Base-by-base conservation (phyloP, 2,329 filamentous ascomycete genomes). In the Sporothrix pallida region DNA sequence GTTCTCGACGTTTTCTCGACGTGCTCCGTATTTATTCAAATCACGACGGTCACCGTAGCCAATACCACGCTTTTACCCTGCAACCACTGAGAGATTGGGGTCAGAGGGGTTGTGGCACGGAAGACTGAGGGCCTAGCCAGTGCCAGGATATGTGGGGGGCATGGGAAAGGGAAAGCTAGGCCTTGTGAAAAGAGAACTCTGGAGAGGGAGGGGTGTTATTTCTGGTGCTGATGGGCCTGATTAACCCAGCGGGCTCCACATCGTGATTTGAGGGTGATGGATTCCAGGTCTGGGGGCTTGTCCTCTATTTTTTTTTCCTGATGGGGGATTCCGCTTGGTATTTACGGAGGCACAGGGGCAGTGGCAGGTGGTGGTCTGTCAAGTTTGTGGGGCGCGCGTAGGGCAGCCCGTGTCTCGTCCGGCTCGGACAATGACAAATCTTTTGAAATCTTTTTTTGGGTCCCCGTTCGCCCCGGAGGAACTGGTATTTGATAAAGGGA, bases 351-450 rank as follows among this genome's bases (percentile, higher is more conserved):
- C n/a, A 37, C 46, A 23, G 46, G 15, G 46, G 23, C 44, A 68
- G 23, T 50, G 65, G 23, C 8, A 68, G 62, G 60, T 15, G 12
- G 7, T 31, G 23, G 20, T 17, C 48, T n/a, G 13, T 52, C 13
- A 26, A 37, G 65, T 31, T 31, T 44, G 46, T 68, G 46, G 44
- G 15, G 65, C 20, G 23, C 20, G 63, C 15, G 65, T 26, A 68
- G 65, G 46, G 46, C 44, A 68, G 48, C 13, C 67, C 48, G 67
- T 56, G n/a, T 20, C 17, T 70, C 17, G 54, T 46, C 44, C 63
- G 48, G 63, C 52, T 44, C 37, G 54, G 75, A 76, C 75, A 75
- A 65, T 71, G 72, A 71, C 72, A 73, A 73, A 73, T 73, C 65
- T 44, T 71, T 31, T 48, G 26, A 13, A 75, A 74, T 75, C 70